Evolutionary conservation across 768 basidiomycete genomes (phyloP).

Genomic region (Tylopilus subfusipes): DNA sequence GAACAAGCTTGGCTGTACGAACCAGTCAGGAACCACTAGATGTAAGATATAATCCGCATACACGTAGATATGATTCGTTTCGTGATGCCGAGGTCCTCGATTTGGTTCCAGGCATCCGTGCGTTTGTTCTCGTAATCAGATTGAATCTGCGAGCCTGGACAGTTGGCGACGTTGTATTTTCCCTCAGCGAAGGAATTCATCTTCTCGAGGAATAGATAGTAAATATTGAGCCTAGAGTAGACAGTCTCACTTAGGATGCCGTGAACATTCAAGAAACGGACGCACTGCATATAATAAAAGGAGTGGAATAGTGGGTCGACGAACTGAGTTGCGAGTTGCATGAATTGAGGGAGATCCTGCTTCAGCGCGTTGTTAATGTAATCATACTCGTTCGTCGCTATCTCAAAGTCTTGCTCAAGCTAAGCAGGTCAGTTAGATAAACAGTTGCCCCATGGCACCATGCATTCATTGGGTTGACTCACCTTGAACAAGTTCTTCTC

Average conservation of each 20-base stretch:
- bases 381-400: slow-evolving; percentile 89
- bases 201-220: slow-evolving; percentile 93
- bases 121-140: slow-evolving; percentile 74
- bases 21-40: slow-evolving; percentile 7
- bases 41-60: slow-evolving; percentile 38
- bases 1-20: slow-evolving; percentile 61
- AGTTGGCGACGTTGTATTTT: slow-evolving; percentile 69
- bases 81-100: slow-evolving; percentile 78
- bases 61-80: slow-evolving; percentile 85
- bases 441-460: background rate
- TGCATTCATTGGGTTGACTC: slow-evolving; percentile 12
- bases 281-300: slow-evolving; percentile 99
- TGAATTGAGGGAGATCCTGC: slow-evolving; percentile 90
- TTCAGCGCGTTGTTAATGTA: slow-evolving; percentile 89
- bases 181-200: slow-evolving; percentile 80
- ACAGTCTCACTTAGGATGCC: background rate
- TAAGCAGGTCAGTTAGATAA: slow-evolving; percentile 26
- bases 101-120: slow-evolving; percentile 74
- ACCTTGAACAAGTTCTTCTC: slow-evolving; percentile 98
- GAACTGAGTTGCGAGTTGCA: slow-evolving; percentile 81
- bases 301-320: slow-evolving; percentile 98
- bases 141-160: slow-evolving; percentile 66
- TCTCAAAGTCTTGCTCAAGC: slow-evolving; percentile 96
- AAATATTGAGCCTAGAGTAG: slow-evolving; percentile 74
- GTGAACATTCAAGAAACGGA: slow-evolving; percentile 18